Evolutionary conservation across 192 early-diverging fungal species (phyloP).

Genomic region (Gamsiella multidivaricata): DNA sequence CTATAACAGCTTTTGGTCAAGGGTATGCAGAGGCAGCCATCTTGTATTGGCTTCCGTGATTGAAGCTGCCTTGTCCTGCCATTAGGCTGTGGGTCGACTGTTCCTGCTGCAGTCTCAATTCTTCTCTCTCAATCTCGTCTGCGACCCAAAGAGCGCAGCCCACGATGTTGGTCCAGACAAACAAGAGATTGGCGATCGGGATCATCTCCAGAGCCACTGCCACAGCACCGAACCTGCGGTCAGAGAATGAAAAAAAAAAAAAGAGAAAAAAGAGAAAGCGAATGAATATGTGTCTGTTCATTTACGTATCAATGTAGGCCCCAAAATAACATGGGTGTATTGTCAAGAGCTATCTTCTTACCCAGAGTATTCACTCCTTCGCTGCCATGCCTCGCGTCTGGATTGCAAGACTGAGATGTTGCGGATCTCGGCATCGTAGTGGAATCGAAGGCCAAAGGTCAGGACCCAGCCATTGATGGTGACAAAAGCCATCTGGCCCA

Average conservation of each 20-base stretch:
- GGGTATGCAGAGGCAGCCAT: no score
- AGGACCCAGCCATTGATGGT: constrained; percentile 65
- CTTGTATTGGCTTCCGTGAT: no score
- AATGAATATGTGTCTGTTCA: no score
- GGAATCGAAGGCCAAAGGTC: constrained; percentile 61
- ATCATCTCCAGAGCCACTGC: constrained; percentile 69
- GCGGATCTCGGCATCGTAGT: constrained; percentile 67
- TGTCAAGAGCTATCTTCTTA: constrained; percentile 8
- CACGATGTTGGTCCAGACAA: constrained; percentile 75
- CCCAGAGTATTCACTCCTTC: constrained; percentile 34
- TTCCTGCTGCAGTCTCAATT: constrained; percentile 12
- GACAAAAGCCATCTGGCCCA: constrained; percentile 51
- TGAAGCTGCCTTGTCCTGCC: constrained; percentile 3
- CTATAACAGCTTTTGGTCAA: no score
- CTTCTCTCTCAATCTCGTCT: constrained; percentile 40
- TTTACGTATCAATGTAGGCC: not conserved
- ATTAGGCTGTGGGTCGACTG: constrained; percentile 21
- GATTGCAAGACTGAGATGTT: constrained; percentile 58
- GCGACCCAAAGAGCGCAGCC: constrained; percentile 55
- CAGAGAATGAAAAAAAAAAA: not conserved
- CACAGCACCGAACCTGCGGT: constrained; percentile 56
- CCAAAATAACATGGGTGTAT: not conserved
- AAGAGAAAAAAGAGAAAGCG: not conserved
- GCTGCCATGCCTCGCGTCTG: constrained; percentile 56
- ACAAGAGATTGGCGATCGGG: constrained; percentile 62